Evolutionary conservation across 352 stramenopile genomes (phyloP), one percentile per base, ranked within the genome.

Genomic region (Pythium phragmiticola): DNA sequence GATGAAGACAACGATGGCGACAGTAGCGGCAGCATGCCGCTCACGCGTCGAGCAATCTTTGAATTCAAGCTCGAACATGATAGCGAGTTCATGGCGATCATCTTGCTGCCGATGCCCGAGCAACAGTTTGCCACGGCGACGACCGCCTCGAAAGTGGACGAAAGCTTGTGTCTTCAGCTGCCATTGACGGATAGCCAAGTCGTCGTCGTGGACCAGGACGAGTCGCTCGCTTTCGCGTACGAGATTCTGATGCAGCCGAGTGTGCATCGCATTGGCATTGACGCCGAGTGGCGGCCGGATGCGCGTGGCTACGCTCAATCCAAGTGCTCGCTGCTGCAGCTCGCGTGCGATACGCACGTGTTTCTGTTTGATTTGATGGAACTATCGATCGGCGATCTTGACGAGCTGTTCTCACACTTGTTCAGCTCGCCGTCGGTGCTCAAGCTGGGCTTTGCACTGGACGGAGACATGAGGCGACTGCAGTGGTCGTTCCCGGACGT

Each of bases 271-370:
- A 51, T 92, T 2, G 80, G 77, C 17, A 77, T 89, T n/a, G 83
- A 92, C 33, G 80, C 77, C 13, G 83, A 92, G 55, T 92, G 83
- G 83, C 77, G 80, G 6, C 80, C 80, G 3, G 83, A 92, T 55
- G 49, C 34, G 7, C 57, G 59, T 23, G 75, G 70, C 3, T 59
- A 72, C 19, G 59, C 73, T 21, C 80, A 84, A 48, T 89, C 82
- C 7, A 82, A 82, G 43, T 89, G 79, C 58, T 83, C 83, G 0
- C 75, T 90, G 39, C 70, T 92, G 37, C 80, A 90, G 55, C 70
- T 90, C 47, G 80, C 83, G 28, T 92, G 80, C 37, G 71, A 78
- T n/a, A 71, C 72, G 23, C 77, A 86, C 48, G 76, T 84, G 17
- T 90, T 92, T 50, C 70, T 92, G 17, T 88, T 89, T 54, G 83